phyloP scores from a whole-genome alignment of 2,329 filamentous ascomycete species.

The Mollisia scopiformis region DNA sequence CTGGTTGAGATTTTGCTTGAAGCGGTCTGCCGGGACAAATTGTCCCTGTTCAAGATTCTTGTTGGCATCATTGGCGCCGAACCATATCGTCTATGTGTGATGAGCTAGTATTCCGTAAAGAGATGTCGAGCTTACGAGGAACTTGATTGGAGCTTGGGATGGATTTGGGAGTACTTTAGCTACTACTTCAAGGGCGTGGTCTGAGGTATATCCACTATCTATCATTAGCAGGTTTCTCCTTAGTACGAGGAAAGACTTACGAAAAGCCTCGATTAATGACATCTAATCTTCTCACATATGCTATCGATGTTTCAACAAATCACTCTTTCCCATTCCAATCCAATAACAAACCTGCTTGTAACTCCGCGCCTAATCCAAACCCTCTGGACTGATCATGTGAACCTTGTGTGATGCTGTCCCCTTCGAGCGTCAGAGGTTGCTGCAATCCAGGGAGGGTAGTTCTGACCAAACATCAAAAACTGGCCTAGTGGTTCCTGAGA shows the following conservation, averaged over 20 bases:
- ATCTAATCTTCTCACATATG: conserved; percentile 28
- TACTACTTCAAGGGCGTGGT: conserved; percentile 25
- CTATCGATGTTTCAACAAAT: conserved; percentile 5
- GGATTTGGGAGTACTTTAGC: conserved; percentile 25
- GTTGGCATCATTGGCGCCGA: conserved; percentile 89
- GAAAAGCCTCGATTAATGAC: conserved; percentile 30
- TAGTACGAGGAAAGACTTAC: conserved; percentile 1
- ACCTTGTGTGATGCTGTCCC: conserved; percentile 32
- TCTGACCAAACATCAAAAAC: conserved; percentile 27
- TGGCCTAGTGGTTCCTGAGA: conserved; percentile 18
- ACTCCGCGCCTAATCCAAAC: conserved; percentile 29
- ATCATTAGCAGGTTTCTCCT: background rate
- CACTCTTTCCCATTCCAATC: background rate
- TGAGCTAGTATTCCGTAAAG: background rate
- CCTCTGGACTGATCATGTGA: conserved; percentile 25
- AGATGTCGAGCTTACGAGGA: conserved; percentile 16
- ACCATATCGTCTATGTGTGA: conserved; percentile 57
- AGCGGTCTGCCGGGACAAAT: conserved; percentile 73
- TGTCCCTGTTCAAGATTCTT: conserved; percentile 64
- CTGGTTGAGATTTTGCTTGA: conserved; percentile 68
- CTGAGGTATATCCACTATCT: conserved; percentile 28
- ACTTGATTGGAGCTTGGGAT: conserved; percentile 24
- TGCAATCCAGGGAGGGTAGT: background rate
- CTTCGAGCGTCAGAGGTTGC: conserved; percentile 7
- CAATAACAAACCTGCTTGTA: conserved; percentile 26